A percentile compares a stretch with the other conserved stretches of the same genome.
Evolutionary conservation across 2,329 filamentous ascomycete genomes (phyloP).

Genomic region (Taxawa tesnikishii): DNA sequence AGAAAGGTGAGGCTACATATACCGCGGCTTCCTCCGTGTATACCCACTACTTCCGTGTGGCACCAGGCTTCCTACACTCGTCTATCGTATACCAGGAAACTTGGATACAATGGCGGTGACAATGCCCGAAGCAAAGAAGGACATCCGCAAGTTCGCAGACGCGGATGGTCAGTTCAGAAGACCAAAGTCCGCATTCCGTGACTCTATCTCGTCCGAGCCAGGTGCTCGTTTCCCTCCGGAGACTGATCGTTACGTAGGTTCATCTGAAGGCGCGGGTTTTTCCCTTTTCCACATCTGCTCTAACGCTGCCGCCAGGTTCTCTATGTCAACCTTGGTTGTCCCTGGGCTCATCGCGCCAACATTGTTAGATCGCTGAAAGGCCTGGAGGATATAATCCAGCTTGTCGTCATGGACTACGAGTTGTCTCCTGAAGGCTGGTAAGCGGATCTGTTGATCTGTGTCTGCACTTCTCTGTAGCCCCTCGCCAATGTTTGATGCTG

Average conservation of each 20-base stretch:
- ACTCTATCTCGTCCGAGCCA: constrained; percentile 40
- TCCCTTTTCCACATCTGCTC: neutral
- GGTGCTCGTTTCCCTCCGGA: constrained; percentile 44
- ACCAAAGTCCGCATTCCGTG: constrained; percentile 42
- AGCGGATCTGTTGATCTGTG: no score
- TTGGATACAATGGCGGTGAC: no score
- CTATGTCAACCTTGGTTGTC: constrained; percentile 49
- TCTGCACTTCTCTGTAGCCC: no score
- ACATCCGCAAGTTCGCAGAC: constrained; percentile 15
- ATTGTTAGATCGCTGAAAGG: constrained; percentile 38
- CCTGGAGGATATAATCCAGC: constrained; percentile 35
- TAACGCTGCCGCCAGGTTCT: constrained; percentile 20
- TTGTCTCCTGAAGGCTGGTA: constrained; percentile 47
- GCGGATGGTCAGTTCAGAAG: constrained; percentile 41
- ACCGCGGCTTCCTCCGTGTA: no score
- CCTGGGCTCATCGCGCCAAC: constrained; percentile 46
- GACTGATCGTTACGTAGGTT: constrained; percentile 42
- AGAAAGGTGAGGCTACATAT: no score
- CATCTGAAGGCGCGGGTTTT: no score
- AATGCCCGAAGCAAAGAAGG: neutral
- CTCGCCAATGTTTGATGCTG: no score
- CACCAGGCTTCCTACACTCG: no score
- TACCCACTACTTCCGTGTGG: no score
- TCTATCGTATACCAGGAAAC: no score
- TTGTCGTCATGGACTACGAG: constrained; percentile 30